phyloP scores from a whole-genome alignment of 306 rosid genomes.

The Cucurbita moschata region DNA sequence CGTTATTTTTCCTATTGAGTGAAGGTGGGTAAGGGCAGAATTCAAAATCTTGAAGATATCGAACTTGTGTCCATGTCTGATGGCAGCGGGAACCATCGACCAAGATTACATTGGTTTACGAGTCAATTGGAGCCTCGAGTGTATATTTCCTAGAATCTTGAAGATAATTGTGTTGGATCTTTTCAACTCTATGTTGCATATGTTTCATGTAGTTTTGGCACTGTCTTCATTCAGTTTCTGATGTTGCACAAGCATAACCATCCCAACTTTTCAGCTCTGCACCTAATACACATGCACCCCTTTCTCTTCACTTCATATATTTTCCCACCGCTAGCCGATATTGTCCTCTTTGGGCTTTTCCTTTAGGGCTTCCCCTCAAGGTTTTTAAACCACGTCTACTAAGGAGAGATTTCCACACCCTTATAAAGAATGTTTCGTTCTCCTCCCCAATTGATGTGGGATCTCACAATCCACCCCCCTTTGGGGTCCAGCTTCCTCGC shows the following conservation, averaged over 20 bases:
- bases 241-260: neutral
- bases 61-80: neutral
- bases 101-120: neutral
- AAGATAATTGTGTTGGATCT: neutral
- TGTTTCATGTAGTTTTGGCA: neutral
- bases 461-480: no score
- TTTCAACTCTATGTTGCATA: neutral
- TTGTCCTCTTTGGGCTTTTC: no score
- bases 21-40: neutral
- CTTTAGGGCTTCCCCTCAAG: no score
- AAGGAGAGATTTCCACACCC: no score
- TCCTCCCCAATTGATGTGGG: no score
- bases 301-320: neutral
- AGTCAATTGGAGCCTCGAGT: neutral
- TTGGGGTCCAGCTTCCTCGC: no score
- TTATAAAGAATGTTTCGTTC: no score
- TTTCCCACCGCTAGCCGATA: no score
- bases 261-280: neutral
- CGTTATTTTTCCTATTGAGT: neutral
- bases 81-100: neutral
- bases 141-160: neutral
- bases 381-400: no score
- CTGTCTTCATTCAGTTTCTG: neutral
- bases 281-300: neutral
- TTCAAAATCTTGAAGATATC: neutral